Evolutionary conservation across 176 grass and related monocot genomes (phyloP), one percentile per base, ranked within the genome.

Genomic region (Carex scoparia): DNA sequence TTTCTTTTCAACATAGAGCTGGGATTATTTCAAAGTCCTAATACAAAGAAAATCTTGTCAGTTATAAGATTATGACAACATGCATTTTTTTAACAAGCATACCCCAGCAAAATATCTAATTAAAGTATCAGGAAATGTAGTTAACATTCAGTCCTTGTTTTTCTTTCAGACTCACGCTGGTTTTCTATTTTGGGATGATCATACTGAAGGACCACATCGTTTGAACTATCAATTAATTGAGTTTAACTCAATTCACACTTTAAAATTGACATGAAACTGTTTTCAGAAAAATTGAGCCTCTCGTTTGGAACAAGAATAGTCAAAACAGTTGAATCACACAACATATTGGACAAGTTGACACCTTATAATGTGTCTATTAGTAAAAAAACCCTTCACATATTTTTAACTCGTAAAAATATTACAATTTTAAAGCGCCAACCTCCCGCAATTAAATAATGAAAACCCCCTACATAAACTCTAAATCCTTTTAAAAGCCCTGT

Each of bases 241-340:
- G 9, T 19, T 81, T 1, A 81, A 83, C 80, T 65, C 42, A 49
- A 83, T 32, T 65, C 7, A 65, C n/a, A 67, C 61, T 46, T 32
- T 54, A 83, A 83, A 69, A 18, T 35, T 35, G 28, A 78, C 51
- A 32, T 55, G 4, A 46, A 64, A 66, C 1, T 38, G 40, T 83
- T 83, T 31, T 51, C 48, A 56, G 74, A 69, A 69, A 4, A 83
- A 66, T 31, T 28, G 81, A 83, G 62, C 38, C 42, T 10, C 19
- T 66, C n/a, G 7, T 83, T 65, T 65, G 38, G 68, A 83, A 54
- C n/a, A 68, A 83, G 46, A 67, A 31, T 83, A 66, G 37, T 68
- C 64, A 65, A 83, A 69, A 38, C 61, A 53, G 79, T 68, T 83
- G 61, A 82, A 65, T 62, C 15, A 82, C 80, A 67, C 14, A 53